These are phyloP conservation scores for Ascochyta rabiei DNA, from an alignment of 2,329 filamentous ascomycete genomes.

Conservation along the genomic window DNA sequence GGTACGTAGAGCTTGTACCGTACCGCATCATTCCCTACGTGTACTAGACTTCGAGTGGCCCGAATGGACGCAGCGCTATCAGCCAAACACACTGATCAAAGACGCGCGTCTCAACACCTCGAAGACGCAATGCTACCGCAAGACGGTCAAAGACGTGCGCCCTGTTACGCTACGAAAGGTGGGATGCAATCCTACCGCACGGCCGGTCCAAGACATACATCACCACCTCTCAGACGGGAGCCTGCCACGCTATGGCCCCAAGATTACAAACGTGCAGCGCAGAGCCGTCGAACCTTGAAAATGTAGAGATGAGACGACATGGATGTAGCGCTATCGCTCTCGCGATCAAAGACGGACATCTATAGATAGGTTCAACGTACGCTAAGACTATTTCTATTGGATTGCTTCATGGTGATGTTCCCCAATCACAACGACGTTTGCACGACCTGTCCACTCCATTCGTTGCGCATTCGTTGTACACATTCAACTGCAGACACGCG, in stretches of 20 bases:
- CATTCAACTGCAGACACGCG: too few species aligned
- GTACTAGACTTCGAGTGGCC: constrained; percentile 61
- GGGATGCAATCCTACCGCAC: constrained; percentile 27
- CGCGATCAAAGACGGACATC: constrained; percentile 26
- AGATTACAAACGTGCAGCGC: constrained; percentile 27
- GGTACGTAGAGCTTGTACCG: constrained; percentile 81
- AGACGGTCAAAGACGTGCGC: constrained; percentile 28
- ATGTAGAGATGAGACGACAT: too few species aligned
- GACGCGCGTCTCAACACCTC: constrained; percentile 26
- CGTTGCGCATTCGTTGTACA: too few species aligned
- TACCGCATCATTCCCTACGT: constrained; percentile 85
- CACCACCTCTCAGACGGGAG: not conserved
- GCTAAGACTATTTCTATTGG: too few species aligned
- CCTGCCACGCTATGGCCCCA: constrained; percentile 28
- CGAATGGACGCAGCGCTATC: constrained; percentile 34
- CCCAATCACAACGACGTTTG: too few species aligned
- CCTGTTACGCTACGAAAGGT: not conserved
- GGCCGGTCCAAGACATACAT: constrained; percentile 36
- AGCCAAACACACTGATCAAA: constrained; percentile 26
- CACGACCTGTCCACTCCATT: too few species aligned
- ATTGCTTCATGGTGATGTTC: too few species aligned
- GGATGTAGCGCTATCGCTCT: constrained; percentile 22
- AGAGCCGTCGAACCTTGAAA: not conserved
- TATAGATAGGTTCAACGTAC: constrained; percentile 9
- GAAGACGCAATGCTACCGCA: constrained; percentile 35